Evolutionary conservation across 2,329 filamentous ascomycete species (phyloP).

Genomic region (Fusarium longipes): DNA sequence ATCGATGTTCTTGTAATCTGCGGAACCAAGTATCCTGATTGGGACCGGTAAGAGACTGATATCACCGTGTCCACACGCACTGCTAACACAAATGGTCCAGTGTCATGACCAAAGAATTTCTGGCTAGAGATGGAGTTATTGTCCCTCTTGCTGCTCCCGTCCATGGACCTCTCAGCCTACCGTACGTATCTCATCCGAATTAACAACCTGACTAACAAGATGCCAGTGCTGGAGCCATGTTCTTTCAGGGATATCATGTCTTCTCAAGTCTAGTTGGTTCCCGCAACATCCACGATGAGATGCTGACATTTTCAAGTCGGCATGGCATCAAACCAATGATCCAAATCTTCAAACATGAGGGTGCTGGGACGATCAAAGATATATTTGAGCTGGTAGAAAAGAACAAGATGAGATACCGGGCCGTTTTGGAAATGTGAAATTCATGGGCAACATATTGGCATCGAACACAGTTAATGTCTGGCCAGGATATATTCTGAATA

Average conservation of each 20-base stretch:
- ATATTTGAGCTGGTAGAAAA: neutral
- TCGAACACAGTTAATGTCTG: too few species aligned
- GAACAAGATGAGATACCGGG: conserved; percentile 20
- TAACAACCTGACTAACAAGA: neutral
- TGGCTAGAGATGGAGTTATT: neutral
- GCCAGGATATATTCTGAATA: too few species aligned
- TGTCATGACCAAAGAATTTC: conserved; percentile 11
- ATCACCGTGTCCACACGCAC: accelerated
- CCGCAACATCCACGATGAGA: conserved; percentile 5
- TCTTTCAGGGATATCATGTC: conserved; percentile 13
- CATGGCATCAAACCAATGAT: conserved; percentile 9
- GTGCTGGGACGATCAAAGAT: neutral
- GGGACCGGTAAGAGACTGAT: conserved; percentile 36
- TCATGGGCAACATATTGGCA: neutral
- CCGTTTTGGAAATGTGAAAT: neutral
- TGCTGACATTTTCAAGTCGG: conserved; percentile 5
- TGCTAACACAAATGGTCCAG: accelerated
- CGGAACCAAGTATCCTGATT: conserved; percentile 14
- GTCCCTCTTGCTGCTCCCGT: conserved; percentile 8
- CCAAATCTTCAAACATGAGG: conserved; percentile 9
- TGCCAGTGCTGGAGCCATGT: conserved; percentile 3
- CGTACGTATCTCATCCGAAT: neutral
- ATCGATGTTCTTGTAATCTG: conserved; percentile 15
- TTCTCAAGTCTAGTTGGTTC: conserved; percentile 10
- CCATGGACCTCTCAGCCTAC: neutral